Evolutionary conservation across 352 stramenopile genomes (phyloP), one percentile per base, ranked within the genome.

Genomic region (Pythium aquatile): DNA sequence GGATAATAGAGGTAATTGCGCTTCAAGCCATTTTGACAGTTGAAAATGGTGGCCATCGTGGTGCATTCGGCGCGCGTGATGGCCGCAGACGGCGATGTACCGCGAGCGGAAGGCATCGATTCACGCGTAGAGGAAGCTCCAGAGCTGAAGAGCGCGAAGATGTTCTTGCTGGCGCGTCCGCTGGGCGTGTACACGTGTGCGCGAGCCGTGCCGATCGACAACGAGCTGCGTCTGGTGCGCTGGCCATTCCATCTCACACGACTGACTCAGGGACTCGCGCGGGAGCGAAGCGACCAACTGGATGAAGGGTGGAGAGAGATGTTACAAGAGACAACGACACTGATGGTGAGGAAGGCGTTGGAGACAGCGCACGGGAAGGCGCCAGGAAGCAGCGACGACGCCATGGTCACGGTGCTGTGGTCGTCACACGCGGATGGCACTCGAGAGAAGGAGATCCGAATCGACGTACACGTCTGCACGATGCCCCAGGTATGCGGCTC

Each of bases 371-470:
- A 29, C 14, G 44, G 29, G 44, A 17, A 30, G 6, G 4, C 17
- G 17, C 29, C 44, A 16, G 44, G 35, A 26, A 5, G 13, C 47
- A 17, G 33, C 11, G 32, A 11, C 35, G 79, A 93, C 37, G 65
- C 75, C 24, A 90, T 94, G 79, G 47, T 94, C 52, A 85, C 83
- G 1, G 70, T 79, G 47, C 74, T 94, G 14, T 90, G 81, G 83
- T 88, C 76, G 55, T n/a, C 16, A 7, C 16, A 35, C n/a, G 3
- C 28, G 11, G 24, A 39, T 14, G 4, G 24, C 16, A 47, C 10
- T 24, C 7, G 28, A 9, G 24, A 51, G 17, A 37, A 42, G 16
- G 35, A 51, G n/a, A 30, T 83, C 35, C 63, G 47, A 26, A 64
- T 90, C 49, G 72, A 72, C 3, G 73, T 87, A 1, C 80, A 91